Conservation (phyloP, 768 basidiomycete genomes). For the Russula sp. region DNA sequence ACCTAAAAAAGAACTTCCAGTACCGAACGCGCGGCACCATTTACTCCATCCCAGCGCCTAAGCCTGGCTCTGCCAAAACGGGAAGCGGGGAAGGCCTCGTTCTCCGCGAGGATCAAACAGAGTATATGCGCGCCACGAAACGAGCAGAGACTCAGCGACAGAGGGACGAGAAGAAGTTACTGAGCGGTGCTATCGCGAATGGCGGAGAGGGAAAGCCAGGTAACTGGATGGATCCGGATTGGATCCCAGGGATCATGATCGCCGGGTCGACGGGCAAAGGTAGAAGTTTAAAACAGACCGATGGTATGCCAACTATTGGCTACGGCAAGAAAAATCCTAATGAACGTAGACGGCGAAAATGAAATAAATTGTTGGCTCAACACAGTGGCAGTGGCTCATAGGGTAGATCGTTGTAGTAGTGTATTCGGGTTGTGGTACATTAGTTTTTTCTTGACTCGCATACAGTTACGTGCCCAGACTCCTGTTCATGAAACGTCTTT, state of each 20-base stretch:
- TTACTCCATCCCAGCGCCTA: slow-evolving; percentile 88
- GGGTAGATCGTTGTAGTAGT: slow-evolving; percentile 4
- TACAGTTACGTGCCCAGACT: slow-evolving; percentile 58
- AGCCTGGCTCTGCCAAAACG: slow-evolving; percentile 79
- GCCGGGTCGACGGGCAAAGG: slow-evolving; percentile 68
- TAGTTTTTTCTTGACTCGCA: slow-evolving; percentile 3
- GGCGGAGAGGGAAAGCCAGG: slow-evolving; percentile 49
- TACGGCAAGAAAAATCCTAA: slow-evolving; percentile 89
- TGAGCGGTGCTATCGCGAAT: slow-evolving; percentile 49
- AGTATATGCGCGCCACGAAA: slow-evolving; percentile 80
- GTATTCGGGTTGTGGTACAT: slow-evolving; percentile 26
- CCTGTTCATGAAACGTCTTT: slow-evolving; percentile 93
- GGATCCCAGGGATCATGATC: slow-evolving; percentile 77
- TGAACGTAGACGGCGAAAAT: slow-evolving; percentile 58
- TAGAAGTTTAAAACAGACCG: slow-evolving; percentile 44
- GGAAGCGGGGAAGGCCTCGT: slow-evolving; percentile 80
- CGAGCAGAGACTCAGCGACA: slow-evolving; percentile 63
- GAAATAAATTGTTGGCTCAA: slow-evolving; percentile 2
- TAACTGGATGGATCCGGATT: slow-evolving; percentile 95
- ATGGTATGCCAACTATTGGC: slow-evolving; percentile 78
- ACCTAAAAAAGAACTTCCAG: slow-evolving; percentile 95
- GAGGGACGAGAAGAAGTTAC: slow-evolving; percentile 72
- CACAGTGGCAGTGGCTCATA: not conserved
- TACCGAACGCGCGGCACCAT: slow-evolving; percentile 87
- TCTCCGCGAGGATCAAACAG: slow-evolving; percentile 86